Evolutionary conservation across 108 stramenopile genomes (phyloP).

Genomic region (Fistulifera solaris): DNA sequence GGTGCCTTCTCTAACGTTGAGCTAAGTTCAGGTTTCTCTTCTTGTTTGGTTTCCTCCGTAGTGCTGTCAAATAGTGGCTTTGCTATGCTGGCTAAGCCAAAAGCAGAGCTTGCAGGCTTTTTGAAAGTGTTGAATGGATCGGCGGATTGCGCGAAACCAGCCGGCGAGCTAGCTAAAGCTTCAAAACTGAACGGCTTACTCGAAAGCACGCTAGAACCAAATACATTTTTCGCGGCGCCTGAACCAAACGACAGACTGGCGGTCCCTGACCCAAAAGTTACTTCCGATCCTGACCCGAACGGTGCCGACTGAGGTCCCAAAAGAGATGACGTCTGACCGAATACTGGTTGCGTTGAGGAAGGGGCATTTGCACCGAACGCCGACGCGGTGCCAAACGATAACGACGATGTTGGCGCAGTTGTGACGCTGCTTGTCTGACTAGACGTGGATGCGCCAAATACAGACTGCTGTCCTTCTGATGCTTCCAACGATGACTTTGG

Average conservation of each 20-base stretch:
- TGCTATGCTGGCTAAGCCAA: slow-evolving; percentile 8
- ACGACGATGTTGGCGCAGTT: neutral
- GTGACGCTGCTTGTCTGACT: neutral
- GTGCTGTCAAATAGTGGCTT: slow-evolving; percentile 25
- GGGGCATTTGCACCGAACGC: slow-evolving; percentile 16
- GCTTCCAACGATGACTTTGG: slow-evolving; percentile 4
- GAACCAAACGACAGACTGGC: slow-evolving; percentile 16
- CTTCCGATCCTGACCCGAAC: neutral
- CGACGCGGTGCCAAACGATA: slow-evolving; percentile 8
- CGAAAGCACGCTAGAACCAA: slow-evolving; percentile 6
- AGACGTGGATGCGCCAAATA: neutral
- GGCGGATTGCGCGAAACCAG: neutral
- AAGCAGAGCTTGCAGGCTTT: neutral
- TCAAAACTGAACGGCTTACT: neutral
- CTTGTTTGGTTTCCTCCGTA: slow-evolving; percentile 1
- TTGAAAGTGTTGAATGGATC: slow-evolving; percentile 12
- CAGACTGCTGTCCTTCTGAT: neutral
- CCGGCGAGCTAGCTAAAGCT: slow-evolving; percentile 1
- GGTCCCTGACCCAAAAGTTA: neutral
- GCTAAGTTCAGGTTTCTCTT: neutral
- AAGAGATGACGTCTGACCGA: slow-evolving; percentile 6
- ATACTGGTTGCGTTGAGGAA: neutral
- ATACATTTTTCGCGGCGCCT: slow-evolving; percentile 7
- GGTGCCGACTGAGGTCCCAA: neutral
- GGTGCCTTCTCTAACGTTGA: slow-evolving; percentile 1